Evolutionary conservation across 441 rosid genomes (phyloP), one percentile per base, ranked within the genome.

Genomic region (Biscutella laevigata): DNA sequence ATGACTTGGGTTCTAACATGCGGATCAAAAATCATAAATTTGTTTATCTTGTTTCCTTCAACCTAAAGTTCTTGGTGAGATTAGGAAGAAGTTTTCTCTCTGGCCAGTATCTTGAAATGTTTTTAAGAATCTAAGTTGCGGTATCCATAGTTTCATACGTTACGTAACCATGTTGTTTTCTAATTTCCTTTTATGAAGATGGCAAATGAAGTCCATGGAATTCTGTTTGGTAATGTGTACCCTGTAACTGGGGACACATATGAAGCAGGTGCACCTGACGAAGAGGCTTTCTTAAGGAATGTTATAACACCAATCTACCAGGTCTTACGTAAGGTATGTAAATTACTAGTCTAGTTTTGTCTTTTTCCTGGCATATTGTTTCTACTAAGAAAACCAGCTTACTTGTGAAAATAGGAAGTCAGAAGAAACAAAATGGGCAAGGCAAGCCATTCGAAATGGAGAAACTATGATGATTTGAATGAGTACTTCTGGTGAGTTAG

Each of bases 401-500:
- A 47, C 48, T 69, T 25, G 32, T 59, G 53, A 29, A 35, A 67
- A 38, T 84, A 89, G 99, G 97, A 94, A 84, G 94, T 96, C 53
- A 72, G 50, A 37, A 86, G 80, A 74, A 76, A 77, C 67, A 74
- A 73, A 61, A 78, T 74, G 59, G 97, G 99, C 53, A 81, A 68
- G 66, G 95, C 96, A 71, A 77, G 96, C 36, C 82, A 86, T 69
- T 62, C 95, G 65, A 76, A 69, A 47, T 94, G 99, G 99, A 86
- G 96, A 77, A 94, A 94, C 72, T 94, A 94, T 64, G 99, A 94
- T 66, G 99, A 94, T 72, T 80, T 94, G 57, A 94, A 94, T 24
- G 99, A 94, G 68, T 89, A 89, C 68, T 94, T 94, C 80, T 94
- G 99, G 97, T 94, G 99, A 96, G 99, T 42, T 97, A 94, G 55